These are phyloP conservation scores for Fomitiporia mediterranea DNA, from an alignment of 1,284 basidiomycete species.

Conservation along the genomic window DNA sequence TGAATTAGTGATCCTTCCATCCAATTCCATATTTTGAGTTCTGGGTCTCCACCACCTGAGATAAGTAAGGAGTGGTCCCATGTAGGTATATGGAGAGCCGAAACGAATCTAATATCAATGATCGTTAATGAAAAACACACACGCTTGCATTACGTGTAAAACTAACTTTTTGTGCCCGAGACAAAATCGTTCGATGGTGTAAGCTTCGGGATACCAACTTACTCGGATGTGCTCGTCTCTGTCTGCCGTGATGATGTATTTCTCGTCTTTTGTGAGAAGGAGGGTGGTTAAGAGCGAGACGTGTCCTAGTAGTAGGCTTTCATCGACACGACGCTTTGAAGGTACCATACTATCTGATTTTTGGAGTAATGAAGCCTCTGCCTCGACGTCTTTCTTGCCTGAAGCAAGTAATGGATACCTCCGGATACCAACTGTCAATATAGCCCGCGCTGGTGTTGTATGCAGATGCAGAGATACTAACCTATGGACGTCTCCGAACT, in stretches of 20 bases:
- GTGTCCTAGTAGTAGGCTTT: conserved; percentile 78
- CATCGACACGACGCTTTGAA: conserved; percentile 38
- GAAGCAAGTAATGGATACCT: conserved; percentile 46
- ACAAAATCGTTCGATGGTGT: conserved; percentile 79
- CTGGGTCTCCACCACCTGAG: conserved; percentile 84
- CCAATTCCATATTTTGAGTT: conserved; percentile 81
- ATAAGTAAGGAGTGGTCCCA: conserved; percentile 52
- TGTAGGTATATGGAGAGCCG: conserved; percentile 67
- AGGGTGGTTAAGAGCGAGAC: conserved; percentile 78
- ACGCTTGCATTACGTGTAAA: too few relatives aligned
- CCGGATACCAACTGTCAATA: neutral
- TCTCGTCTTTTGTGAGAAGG: conserved; percentile 61
- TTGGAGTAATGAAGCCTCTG: neutral
- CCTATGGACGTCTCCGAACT: conserved; percentile 85
- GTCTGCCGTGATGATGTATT: conserved; percentile 81
- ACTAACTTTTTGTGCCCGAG: conserved; percentile 78
- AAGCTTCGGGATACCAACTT: conserved; percentile 84
- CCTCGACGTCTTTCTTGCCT: neutral
- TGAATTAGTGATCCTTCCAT: conserved; percentile 49
- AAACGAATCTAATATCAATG: conserved; percentile 62
- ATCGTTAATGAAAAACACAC: neutral
- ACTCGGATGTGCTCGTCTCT: conserved; percentile 91
- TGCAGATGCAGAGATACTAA: conserved; percentile 24
- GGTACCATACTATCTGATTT: conserved; percentile 19
- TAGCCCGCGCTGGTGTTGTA: neutral